Conservation (phyloP, 768 basidiomycete genomes). For the Phanerochaete carnosa region DNA sequence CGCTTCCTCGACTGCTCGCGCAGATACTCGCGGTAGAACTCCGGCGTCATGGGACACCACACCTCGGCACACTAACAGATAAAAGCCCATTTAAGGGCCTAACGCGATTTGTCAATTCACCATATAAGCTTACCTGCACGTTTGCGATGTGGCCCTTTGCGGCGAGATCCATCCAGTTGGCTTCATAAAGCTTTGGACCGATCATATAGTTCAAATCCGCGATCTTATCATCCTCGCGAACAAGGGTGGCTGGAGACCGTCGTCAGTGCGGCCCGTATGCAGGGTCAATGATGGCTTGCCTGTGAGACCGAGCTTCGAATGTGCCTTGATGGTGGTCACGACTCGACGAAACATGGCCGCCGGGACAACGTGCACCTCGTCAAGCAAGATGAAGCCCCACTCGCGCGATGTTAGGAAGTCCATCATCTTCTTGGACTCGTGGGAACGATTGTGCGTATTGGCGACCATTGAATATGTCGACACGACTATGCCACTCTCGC, state of each 20-base stretch:
- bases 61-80: conserved; percentile 88
- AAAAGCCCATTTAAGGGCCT: background rate
- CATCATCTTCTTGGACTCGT: conserved; percentile 99
- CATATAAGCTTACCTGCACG: conserved; percentile 73
- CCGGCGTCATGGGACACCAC: conserved; percentile 99
- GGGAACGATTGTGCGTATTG: conserved; percentile 97
- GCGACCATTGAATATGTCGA: conserved; percentile 99
- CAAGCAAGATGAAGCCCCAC: conserved; percentile 97
- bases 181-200: conserved; percentile 98
- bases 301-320: conserved; percentile 96
- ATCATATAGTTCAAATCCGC: conserved; percentile 99
- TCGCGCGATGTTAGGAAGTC: conserved; percentile 97
- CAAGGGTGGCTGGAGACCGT: conserved; percentile 74
- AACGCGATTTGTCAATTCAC: background rate
- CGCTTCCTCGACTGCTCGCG: conserved; percentile 89
- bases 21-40: conserved; percentile 97
- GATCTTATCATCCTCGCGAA: conserved; percentile 99
- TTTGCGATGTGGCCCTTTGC: conserved; percentile 99
- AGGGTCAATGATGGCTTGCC: conserved; percentile 44
- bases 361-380: conserved; percentile 98
- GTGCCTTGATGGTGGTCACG: conserved; percentile 97
- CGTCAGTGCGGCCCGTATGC: background rate
- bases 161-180: conserved; percentile 99
- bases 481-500: conserved; percentile 96
- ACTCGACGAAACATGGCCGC: conserved; percentile 98